Base-by-base conservation (phyloP, 345 rosid genomes). In the Gossypium australe region DNA sequence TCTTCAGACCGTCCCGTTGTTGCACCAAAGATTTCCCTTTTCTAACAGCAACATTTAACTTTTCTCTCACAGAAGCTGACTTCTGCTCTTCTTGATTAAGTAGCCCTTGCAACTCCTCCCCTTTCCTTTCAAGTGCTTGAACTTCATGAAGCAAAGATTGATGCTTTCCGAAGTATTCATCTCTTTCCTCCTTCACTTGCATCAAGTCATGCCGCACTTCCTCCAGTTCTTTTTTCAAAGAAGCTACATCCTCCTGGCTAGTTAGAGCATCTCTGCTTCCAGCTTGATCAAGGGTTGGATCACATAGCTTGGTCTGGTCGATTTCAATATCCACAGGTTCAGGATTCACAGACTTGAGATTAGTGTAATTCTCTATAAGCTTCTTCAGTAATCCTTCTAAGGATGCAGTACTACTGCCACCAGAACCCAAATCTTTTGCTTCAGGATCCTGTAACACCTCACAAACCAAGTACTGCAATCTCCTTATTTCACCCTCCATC, bases 21-120 rank as follows among this genome's bases (percentile, higher is more conserved):
- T 93, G 98, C 82, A 95, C 94, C 85, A 95, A 83, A 18, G 88
- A 87, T 85, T 95, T 95, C 68, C 99, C 98, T 90, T 95, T 95
- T 80, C 96, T 86, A 80, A 95, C 99, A 65, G 98, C 99, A 78
- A 91, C 89, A 76, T 87, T 91, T 83, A 95, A 75, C 83, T 93
- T 95, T 85, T 95, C 99, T 78, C 94, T 89, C 11, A 76, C 78
- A 77, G 96, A 87, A 71, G 86, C 82, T 55, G 93, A 87, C 84
- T 88, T 95, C 85, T 87, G 98, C 87, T 91, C 94, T 87, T 95
- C 99, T 84, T 86, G 93, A 67, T 72, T 75, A 71, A 91, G 94
- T 43, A 81, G 81, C 79, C 81, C 89, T 77, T 85, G 93, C 87
- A 95, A 79, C 78, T 89, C 93, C 69, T 76, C 67, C 62, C 78